Base-by-base conservation (phyloP, 441 rosid genomes). In the Croton setiger region DNA sequence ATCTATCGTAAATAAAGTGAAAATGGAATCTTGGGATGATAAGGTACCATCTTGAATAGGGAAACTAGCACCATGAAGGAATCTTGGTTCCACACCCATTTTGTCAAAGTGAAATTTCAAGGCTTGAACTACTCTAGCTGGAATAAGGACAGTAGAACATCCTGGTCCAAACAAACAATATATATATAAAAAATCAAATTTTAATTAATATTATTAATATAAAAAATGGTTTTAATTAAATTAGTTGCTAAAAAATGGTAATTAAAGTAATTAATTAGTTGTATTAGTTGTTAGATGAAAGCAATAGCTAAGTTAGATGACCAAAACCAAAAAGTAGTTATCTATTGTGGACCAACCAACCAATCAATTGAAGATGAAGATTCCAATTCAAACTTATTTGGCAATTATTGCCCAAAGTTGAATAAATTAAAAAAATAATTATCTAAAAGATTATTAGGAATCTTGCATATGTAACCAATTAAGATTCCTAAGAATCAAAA, bases 51-150 rank as follows among this genome's bases (percentile, higher is more conserved):
- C 81, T 74, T 82, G 78, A 10, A 72, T 66, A 63, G 79, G 84
- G 60, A 85, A 73, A 74, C 48, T 68, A 63, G 74, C 41, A 36
- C 74, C 74, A 61, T 75, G 72, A 60, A 75, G n/a, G n/a, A n/a
- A 70, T 73, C 81, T 76, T 54, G 94, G 75, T 53, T 82, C 84
- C 58, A 76, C 75, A 60, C 92, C 83, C 85, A 82, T 72, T 75
- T 80, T 89, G 81, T 88, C 89, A 75, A 86, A 85, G 66, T 89
- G 98, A 67, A 79, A 84, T 53, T 86, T 82, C 59, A 90, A 72
- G 72, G 94, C 91, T 60, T 88, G 88, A 62, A 86, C 80, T 2
- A 90, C 97, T 83, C 86, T 86, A 54, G 91, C 90, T 36, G 98
- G 98, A 69, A 91, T 82, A 39, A 93, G 78, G 15, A 88, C 91